phyloP scores from a whole-genome alignment of 225 moss, liverwort and hornwort genomes.

The Lunularia cruciata region DNA sequence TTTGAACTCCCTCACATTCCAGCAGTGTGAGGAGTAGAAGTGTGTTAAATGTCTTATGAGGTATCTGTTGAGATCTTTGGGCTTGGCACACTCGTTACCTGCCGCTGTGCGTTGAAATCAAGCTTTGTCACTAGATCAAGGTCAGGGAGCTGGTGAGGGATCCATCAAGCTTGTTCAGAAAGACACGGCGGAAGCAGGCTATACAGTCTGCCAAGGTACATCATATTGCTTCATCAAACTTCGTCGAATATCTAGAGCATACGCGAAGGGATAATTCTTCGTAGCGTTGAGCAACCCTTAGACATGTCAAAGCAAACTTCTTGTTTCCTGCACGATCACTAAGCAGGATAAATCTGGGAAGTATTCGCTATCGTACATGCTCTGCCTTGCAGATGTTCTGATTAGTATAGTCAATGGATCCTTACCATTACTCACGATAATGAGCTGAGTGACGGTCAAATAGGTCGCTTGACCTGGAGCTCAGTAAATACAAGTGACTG shows the following conservation, averaged over 20 bases:
- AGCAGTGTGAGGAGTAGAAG: neutral
- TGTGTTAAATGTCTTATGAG: neutral
- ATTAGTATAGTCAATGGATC: neutral
- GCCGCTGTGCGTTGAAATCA: neutral
- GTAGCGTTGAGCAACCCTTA: neutral
- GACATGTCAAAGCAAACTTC: constrained; percentile 1
- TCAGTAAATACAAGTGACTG: constrained; percentile 17
- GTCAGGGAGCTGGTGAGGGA: neutral
- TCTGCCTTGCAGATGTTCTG: neutral
- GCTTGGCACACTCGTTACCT: neutral
- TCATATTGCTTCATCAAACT: constrained; percentile 1
- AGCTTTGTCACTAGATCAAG: neutral
- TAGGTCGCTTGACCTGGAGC: neutral
- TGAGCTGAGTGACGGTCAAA: neutral
- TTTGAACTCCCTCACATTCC: neutral
- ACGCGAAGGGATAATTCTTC: neutral
- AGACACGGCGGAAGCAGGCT: neutral
- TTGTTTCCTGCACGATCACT: neutral
- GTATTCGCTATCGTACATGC: constrained; percentile 8
- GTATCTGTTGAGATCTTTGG: neutral
- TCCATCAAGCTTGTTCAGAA: neutral
- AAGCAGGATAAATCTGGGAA: neutral
- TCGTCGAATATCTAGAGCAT: neutral
- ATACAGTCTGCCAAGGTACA: constrained; percentile 1
- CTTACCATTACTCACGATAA: neutral